These are phyloP conservation scores for Rutstroemia sp. DNA, from an alignment of 2,329 filamentous ascomycete species.

Conservation along the genomic window DNA sequence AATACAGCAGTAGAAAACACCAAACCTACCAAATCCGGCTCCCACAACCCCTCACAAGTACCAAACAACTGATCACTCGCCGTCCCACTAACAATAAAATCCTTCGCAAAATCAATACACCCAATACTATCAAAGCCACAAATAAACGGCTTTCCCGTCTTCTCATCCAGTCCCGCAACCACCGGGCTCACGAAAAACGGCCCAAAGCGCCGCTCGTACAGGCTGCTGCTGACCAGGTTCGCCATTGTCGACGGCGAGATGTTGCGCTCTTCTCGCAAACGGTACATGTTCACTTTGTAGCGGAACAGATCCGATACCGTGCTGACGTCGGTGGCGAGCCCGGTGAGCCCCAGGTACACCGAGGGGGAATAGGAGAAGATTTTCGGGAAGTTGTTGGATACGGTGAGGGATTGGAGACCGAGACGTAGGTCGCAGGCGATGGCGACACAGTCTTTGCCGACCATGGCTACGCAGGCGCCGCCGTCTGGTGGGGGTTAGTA, in stretches of 20 bases:
- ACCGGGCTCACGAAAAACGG: slow-evolving; percentile 96
- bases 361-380: slow-evolving; percentile 89
- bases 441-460: slow-evolving; percentile 98
- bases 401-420: slow-evolving; percentile 89
- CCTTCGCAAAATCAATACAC: slow-evolving; percentile 98
- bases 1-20: background rate
- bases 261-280: slow-evolving; percentile 92
- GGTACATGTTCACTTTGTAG: slow-evolving; percentile 99
- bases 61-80: slow-evolving; percentile 97
- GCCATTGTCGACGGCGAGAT: slow-evolving; percentile 93
- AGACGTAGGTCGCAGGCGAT: slow-evolving; percentile 98
- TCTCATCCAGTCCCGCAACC: slow-evolving; percentile 89
- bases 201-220: slow-evolving; percentile 95
- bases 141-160: slow-evolving; percentile 91
- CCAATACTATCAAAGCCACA: slow-evolving; percentile 99
- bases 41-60: slow-evolving; percentile 97
- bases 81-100: slow-evolving; percentile 96
- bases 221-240: slow-evolving; percentile 82
- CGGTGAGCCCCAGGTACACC: slow-evolving; percentile 91
- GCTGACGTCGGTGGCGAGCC: slow-evolving; percentile 89
- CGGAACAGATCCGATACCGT: slow-evolving; percentile 96
- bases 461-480: slow-evolving; percentile 96
- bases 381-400: slow-evolving; percentile 99
- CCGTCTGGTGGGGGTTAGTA: slow-evolving; percentile 47
- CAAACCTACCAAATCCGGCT: slow-evolving; percentile 79